Evolutionary conservation across 2,329 filamentous ascomycete species (phyloP).

Genomic region (Neonectria punicea): DNA sequence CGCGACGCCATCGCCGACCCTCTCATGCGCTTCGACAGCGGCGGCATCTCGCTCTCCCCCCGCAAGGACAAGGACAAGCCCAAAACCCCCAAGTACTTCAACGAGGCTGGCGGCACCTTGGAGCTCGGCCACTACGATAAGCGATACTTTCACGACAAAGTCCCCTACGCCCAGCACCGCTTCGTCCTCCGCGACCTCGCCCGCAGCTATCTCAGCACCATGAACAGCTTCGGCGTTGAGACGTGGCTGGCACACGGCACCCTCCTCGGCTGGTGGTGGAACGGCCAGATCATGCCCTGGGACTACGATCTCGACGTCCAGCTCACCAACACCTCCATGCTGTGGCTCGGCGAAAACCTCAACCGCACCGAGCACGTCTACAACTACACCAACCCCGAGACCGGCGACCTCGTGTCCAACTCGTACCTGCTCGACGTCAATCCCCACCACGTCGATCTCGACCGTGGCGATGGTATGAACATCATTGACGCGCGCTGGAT

Average conservation of each 20-base stretch:
- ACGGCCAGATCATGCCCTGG: conserved; percentile 80
- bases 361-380: conserved; percentile 76
- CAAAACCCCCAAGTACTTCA: conserved; percentile 67
- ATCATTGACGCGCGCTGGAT: conserved; percentile 89
- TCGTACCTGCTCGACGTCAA: conserved; percentile 82
- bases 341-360: conserved; percentile 70
- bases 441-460: conserved; percentile 71
- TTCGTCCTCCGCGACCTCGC: conserved; percentile 75
- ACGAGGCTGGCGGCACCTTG: conserved; percentile 69
- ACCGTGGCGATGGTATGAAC: conserved; percentile 75
- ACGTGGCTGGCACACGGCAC: conserved; percentile 91
- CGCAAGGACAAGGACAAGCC: conserved; percentile 16
- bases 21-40: not conserved
- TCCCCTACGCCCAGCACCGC: conserved; percentile 74
- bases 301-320: conserved; percentile 88
- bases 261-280: conserved; percentile 91
- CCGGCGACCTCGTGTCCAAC: conserved; percentile 52
- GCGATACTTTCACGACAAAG: conserved; percentile 72
- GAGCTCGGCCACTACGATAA: conserved; percentile 78
- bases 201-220: conserved; percentile 77
- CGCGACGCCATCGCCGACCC: conserved; percentile 11
- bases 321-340: conserved; percentile 74
- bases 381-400: conserved; percentile 55
- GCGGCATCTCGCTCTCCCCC: conserved; percentile 7
- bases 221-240: conserved; percentile 72